Percentiles rank a stretch among this genome's conserved stretches.
These are phyloP conservation scores for Penicillium sp. DNA, from an alignment of 2,329 filamentous ascomycete species.

Conservation along the genomic window DNA sequence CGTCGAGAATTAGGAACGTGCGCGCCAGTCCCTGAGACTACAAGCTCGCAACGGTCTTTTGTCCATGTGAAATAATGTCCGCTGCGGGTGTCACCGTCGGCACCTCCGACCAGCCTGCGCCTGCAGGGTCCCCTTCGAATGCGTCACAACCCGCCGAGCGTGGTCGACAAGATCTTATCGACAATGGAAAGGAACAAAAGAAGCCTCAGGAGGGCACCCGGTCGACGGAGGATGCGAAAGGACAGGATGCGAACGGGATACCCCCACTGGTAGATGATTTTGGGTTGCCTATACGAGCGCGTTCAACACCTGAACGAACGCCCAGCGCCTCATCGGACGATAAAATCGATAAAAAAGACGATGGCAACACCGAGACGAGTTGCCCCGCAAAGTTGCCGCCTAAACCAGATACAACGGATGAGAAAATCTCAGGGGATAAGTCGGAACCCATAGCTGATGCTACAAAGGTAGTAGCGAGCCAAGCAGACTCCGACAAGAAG, in stretches of 20 bases:
- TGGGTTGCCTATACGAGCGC: conserved; percentile 35
- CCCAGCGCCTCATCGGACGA: conserved; percentile 13
- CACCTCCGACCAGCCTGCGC: conserved; percentile 22
- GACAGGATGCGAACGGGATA: conserved; percentile 4
- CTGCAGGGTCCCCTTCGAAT: conserved; percentile 12
- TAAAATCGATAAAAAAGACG: conserved; percentile 15
- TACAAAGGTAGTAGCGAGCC: conserved; percentile 2
- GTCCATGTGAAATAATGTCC: conserved; percentile 30
- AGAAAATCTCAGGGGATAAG: neutral
- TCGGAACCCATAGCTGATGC: neutral
- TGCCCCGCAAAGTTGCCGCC: neutral
- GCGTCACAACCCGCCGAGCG: conserved; percentile 7
- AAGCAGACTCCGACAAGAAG: conserved; percentile 5
- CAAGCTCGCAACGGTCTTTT: conserved; percentile 8
- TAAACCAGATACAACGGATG: neutral
- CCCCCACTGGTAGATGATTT: conserved; percentile 34
- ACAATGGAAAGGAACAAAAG: conserved; percentile 14
- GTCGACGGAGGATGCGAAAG: conserved; percentile 1
- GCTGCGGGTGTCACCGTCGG: conserved; percentile 24
- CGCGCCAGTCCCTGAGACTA: conserved; percentile 1
- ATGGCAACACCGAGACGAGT: conserved; percentile 5
- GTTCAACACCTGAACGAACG: conserved; percentile 15
- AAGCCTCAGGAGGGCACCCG: conserved; percentile 4
- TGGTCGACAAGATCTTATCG: conserved; percentile 8
- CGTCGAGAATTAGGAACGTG: conserved; percentile 11